These are phyloP conservation scores for Excoecaria agallocha DNA, from an alignment of 345 rosid genomes.

Conservation along the genomic window DNA sequence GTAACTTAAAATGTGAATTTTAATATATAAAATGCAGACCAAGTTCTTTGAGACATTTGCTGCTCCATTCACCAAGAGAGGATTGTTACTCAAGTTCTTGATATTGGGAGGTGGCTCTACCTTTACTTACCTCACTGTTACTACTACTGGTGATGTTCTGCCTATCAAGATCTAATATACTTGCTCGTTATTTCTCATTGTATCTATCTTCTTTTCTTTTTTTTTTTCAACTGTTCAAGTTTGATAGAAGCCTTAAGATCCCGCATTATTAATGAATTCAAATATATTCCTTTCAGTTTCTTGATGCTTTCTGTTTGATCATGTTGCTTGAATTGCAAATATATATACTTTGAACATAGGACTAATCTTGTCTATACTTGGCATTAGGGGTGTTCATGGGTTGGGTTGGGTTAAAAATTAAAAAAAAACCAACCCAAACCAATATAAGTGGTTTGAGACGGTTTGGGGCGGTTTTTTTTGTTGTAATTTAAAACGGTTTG, in stretches of 20 bases:
- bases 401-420: too few species aligned
- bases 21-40: slow-evolving; percentile 50
- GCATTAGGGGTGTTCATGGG: too few species aligned
- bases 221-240: slow-evolving; percentile 11
- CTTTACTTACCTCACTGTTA: slow-evolving; percentile 63
- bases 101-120: slow-evolving; percentile 80
- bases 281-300: neutral
- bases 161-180: slow-evolving; percentile 73
- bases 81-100: slow-evolving; percentile 85
- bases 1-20: too few species aligned
- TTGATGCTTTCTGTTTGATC: neutral
- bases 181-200: slow-evolving; percentile 14
- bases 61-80: slow-evolving; percentile 96
- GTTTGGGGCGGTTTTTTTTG: too few species aligned
- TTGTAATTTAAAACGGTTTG: too few species aligned
- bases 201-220: slow-evolving; percentile 27
- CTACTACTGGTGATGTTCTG: slow-evolving; percentile 64
- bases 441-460: too few species aligned
- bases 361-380: too few species aligned
- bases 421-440: too few species aligned
- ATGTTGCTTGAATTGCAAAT: neutral
- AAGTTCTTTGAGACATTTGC: slow-evolving; percentile 94
- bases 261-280: slow-evolving; percentile 12
- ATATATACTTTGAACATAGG: neutral
- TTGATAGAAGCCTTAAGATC: slow-evolving; percentile 5